phyloP scores from a whole-genome alignment of 148 eudicot genomes.

The Rhododendron griersonianum region DNA sequence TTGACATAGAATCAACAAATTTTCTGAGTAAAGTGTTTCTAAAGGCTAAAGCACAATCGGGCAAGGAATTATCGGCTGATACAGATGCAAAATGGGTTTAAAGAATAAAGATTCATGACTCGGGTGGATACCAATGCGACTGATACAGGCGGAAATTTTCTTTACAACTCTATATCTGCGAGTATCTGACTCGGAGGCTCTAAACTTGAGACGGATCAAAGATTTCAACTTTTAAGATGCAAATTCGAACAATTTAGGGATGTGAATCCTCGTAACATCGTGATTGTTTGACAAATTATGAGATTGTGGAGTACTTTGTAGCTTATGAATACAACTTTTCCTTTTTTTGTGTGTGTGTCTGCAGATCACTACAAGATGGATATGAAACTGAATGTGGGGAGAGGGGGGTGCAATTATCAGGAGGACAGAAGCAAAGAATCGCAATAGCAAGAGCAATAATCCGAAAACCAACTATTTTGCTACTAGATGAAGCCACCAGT shows the following conservation, averaged over 20 bases:
- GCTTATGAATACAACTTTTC: not conserved
- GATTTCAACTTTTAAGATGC: not conserved
- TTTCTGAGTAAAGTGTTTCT: not conserved
- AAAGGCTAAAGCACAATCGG: not conserved
- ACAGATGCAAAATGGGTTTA: not conserved
- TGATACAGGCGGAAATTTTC: not conserved
- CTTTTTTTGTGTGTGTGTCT: not conserved
- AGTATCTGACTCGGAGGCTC: not conserved
- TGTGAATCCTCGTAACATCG: not conserved
- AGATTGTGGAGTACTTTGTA: not conserved
- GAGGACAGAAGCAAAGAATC: slow-evolving; percentile 81
- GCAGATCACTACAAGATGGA: slow-evolving; percentile 41
- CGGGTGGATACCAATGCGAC: no score
- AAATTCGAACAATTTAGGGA: not conserved
- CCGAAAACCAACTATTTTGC: slow-evolving; percentile 55
- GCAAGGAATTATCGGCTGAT: not conserved
- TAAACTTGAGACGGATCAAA: not conserved
- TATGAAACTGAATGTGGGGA: slow-evolving; percentile 89
- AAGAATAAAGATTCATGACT: no score
- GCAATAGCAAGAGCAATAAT: slow-evolving; percentile 86
- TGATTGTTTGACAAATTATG: not conserved
- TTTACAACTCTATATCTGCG: not conserved
- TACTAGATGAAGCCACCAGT: slow-evolving; percentile 88
- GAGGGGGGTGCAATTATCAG: slow-evolving; percentile 79
- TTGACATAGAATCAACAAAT: not conserved